Base-by-base conservation (phyloP, 768 basidiomycete genomes). In the Amylocystis lapponica region DNA sequence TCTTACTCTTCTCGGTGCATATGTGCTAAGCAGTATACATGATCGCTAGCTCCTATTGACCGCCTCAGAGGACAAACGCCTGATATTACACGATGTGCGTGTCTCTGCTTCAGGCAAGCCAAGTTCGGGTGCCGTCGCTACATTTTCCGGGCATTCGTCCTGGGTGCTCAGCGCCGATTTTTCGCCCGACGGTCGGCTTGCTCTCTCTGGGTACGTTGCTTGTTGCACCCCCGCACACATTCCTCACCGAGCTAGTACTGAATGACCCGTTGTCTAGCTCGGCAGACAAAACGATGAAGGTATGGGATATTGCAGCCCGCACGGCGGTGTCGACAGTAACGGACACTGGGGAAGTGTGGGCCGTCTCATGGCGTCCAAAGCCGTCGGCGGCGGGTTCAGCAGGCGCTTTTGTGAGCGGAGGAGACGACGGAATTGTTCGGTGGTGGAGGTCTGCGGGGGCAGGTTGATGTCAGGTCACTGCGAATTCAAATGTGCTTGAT, bases 41-140 rank as follows among this genome's bases (percentile, higher is more conserved):
- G n/a, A n/a, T 26, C 14, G 21, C 6, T 27, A 96, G 92, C 74
- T 90, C 40, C 72, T 97, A 3, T 69, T 93, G 39, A 92, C 89
- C 32, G 93, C 86, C 2, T 94, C 91, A 3, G 93, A 97, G 60
- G 93, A 95, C 65, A 91, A 90, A 61, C 79, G 88, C 14, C 81
- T 97, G 46, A 82, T 91, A 41, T 65, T 95, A 36, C 90, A 95
- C 61, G 93, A 97, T 58, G 86, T 93, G 13, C 82, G 93, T 43
- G 71, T 75, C n/a, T 69, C 82, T 1, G 53, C 75, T 5, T 71
- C 78, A 4, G 69, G 76, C 14, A 74, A 72, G 45, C 67, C 70
- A 33, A 83, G 89, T 5, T 75, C 76, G 16, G 84, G 86, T 30
- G 83, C 84, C 2, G 89, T 94, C 16, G 89, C 93, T 12, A 81